Percentiles rank a stretch among this genome's conserved stretches.
phyloP scores from a whole-genome alignment of 495 filamentous ascomycete species.

The Neurospora intermedia region DNA sequence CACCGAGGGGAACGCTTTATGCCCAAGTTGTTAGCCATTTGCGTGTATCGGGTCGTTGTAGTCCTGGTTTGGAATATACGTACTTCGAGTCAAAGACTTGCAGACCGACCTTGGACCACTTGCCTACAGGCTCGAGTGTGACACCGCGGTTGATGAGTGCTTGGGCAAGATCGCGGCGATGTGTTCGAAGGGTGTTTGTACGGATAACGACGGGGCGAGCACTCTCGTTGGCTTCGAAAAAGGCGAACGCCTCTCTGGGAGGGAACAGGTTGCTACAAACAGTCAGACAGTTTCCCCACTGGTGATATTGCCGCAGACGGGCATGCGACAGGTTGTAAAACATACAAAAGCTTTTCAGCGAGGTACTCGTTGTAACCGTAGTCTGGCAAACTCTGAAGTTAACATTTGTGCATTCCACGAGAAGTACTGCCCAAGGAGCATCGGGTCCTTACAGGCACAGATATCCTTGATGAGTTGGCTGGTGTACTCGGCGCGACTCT shows the following conservation, averaged over 20 bases:
- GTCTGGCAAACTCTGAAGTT: constrained; percentile 24
- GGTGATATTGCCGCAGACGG: not conserved
- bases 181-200: constrained; percentile 91
- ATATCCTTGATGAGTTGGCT: constrained; percentile 81
- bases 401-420: not conserved
- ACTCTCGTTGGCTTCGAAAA: constrained; percentile 95
- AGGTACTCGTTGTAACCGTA: constrained; percentile 67
- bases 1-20: constrained; percentile 71
- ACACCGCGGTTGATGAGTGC: constrained; percentile 95
- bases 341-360: constrained; percentile 26
- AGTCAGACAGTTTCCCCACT: constrained; percentile 12
- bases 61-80: not conserved
- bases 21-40: not conserved
- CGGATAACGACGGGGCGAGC: constrained; percentile 68
- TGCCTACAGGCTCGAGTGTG: constrained; percentile 89
- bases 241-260: constrained; percentile 88
- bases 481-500: constrained; percentile 79
- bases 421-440: not conserved
- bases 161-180: constrained; percentile 84
- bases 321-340: not conserved
- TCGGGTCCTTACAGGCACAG: constrained; percentile 46
- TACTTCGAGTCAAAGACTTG: constrained; percentile 83
- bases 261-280: constrained; percentile 65
- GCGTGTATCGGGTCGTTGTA: not conserved
- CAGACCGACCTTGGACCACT: constrained; percentile 96